Base-by-base conservation (phyloP, 2,329 filamentous ascomycete genomes). In the Tolypocladium nubicola region DNA sequence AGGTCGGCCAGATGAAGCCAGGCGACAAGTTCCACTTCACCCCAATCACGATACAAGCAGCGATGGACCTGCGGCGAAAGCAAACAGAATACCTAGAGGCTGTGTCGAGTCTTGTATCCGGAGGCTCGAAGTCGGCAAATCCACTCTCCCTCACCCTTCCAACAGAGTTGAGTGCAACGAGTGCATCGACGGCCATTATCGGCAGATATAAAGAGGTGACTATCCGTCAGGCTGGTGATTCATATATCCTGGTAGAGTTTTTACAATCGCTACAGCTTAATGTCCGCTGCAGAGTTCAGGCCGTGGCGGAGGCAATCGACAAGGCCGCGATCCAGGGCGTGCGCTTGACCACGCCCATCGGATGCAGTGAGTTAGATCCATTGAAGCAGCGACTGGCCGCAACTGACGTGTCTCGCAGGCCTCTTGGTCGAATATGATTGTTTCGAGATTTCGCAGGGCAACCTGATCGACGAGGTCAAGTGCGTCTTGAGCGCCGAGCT, bases 1-100 rank as follows among this genome's bases (percentile, higher is more conserved):
- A 84, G 62, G 63, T 86, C 13, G 83, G 83, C 0, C 83, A 86
- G 64, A 68, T 86, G 35, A 82, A 81, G 60, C 77, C 83, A 2
- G 83, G 83, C 4, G 79, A 84, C 62, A 78, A 35, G 30, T 55
- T 55, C n/a, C 54, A n/a, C 33, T 55, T 55, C 30, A 23, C 45
- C 16, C 57, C 58, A 1, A 52, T 55, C 9, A 38, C 38, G 7
- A 40, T 55, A 21, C n/a, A 55, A 21, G 16, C 54, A 6, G 54
- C 54, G 1, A 50, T 37, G 43, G 43, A 50, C 10, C 9, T 55
- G 8, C 43, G 54, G 19, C 39, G 23, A 21, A 33, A 35, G 6
- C 54, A 50, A 35, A 19, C 19, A 3, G 54, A 26, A 11, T 55
- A 38, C 21, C 5, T 55, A 1, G 21, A 39, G 11, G 33, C 16